phyloP scores from a whole-genome alignment of 1,139 yeast genomes.

The Keqinozyma sinolaborantium region DNA sequence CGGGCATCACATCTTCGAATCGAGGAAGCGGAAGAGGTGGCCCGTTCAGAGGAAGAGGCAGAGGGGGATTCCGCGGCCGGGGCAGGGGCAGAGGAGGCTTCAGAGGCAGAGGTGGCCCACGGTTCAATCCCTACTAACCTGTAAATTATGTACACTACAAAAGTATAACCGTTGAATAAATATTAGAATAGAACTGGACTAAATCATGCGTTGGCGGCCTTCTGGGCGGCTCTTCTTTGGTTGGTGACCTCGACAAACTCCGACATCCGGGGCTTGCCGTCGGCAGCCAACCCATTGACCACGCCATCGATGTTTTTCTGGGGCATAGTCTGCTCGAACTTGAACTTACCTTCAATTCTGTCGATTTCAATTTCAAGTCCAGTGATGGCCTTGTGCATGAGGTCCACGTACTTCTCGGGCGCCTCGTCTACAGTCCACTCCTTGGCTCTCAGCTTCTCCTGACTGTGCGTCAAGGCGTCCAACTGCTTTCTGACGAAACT shows the following conservation, averaged over 20 bases:
- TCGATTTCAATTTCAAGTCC: constrained; percentile 56
- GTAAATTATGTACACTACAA: constrained; percentile 1
- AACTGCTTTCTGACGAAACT: constrained; percentile 49
- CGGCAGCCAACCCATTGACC: constrained; percentile 38
- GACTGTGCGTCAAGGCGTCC: constrained; percentile 41
- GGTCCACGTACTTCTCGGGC: constrained; percentile 45
- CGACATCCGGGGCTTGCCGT: constrained; percentile 20
- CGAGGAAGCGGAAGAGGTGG: constrained; percentile 32
- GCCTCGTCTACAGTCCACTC: constrained; percentile 62
- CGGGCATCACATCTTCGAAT: constrained; percentile 54
- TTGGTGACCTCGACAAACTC: constrained; percentile 19
- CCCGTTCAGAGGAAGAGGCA: constrained; percentile 31
- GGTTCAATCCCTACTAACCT: constrained; percentile 5
- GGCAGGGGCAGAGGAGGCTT: constrained; percentile 11
- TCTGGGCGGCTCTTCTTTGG: constrained; percentile 5
- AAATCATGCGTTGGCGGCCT: too few species aligned
- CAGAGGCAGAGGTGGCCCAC: constrained; percentile 18
- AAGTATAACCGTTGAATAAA: constrained; percentile 1
- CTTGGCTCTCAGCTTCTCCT: constrained; percentile 39
- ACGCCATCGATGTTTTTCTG: constrained; percentile 51
- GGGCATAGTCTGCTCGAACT: constrained; percentile 54
- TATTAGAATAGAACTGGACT: too few species aligned
- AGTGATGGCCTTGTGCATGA: constrained; percentile 51
- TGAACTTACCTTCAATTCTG: constrained; percentile 53
- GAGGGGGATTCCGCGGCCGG: constrained; percentile 10